Base-by-base conservation (phyloP, 176 grass and related monocot genomes). In the Bothriochloa decipiens region DNA sequence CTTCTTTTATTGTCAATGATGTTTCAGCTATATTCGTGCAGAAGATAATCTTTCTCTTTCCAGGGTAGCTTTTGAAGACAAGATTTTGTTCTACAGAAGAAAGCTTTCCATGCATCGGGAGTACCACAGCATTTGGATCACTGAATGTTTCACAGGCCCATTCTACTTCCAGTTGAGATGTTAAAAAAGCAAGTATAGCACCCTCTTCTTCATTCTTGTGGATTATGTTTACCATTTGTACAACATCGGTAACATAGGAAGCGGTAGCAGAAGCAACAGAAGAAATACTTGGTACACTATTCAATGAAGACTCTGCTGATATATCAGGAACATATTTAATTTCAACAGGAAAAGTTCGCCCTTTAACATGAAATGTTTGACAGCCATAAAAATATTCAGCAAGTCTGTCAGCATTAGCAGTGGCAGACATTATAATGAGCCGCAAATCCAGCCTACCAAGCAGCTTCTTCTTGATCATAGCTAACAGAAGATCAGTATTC, bases 381-480 rank as follows among this genome's bases (percentile, higher is more conserved):
- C 96, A 98, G 14, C 87, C 91, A 61, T 90, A 95, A 81, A 98
- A 98, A 69, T 93, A 98, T 13, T 92, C 91, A 43, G 91, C 81
- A 58, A 98, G 81, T 86, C 86, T 95, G 70, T 84, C 83, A 77
- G 96, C 89, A 89, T 98, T 93, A 75, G 79, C 91, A 61, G 96
- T 98, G 7, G 96, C 96, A 70, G 96, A 98, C 93, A 98, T 98
- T 78, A 98, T 95, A 84, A 98, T 90, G 81, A 98, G 89, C 40
- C 86, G 80, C 70, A 95, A 72, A 87, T 98, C 89, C 81, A 90
- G 43, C 82, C 89, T 88, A 80, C 92, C 82, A 70, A 98, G 85
- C 40, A 98, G 47, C 77, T 86, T 85, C 57, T 90, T 95, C 88
- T 93, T 98, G 75, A 98, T 93, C 85, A 98, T 86, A 80, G 96